These are phyloP conservation scores for Aspergillus avenaceus DNA, from an alignment of 495 filamentous ascomycete genomes.

Conservation along the genomic window DNA sequence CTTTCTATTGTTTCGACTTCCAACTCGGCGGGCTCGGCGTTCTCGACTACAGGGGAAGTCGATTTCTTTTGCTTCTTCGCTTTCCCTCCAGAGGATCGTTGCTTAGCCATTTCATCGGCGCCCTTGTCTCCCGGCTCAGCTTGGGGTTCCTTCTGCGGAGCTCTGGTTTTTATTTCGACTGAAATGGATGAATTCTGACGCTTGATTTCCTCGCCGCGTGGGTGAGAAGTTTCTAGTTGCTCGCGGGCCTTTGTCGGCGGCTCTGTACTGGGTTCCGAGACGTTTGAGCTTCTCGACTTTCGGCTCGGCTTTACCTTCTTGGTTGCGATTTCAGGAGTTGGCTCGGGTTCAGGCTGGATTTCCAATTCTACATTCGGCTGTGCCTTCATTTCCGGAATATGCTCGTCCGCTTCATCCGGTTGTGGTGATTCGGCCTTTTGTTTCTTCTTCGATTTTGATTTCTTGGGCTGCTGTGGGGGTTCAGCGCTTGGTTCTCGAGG, in stretches of 20 bases:
- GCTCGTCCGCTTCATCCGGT: conserved; percentile 32
- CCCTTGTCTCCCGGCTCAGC: conserved; percentile 24
- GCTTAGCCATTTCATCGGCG: conserved; percentile 32
- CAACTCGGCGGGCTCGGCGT: conserved; percentile 15
- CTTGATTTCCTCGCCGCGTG: conserved; percentile 34
- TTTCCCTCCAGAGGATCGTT: conserved; percentile 46
- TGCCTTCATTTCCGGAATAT: conserved; percentile 42
- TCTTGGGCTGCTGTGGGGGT: conserved; percentile 33
- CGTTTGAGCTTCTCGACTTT: not conserved
- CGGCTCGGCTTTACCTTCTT: not conserved
- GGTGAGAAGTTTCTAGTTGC: not conserved
- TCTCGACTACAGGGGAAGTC: not conserved
- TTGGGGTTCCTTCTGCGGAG: conserved; percentile 33
- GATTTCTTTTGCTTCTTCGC: conserved; percentile 25
- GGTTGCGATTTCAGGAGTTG: not conserved
- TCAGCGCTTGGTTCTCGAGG: conserved; percentile 20
- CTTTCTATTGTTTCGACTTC: conserved; percentile 9
- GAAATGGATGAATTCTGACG: conserved; percentile 37
- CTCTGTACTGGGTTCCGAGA: not conserved
- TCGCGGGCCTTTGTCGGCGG: not conserved
- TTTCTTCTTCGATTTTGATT: conserved; percentile 36
- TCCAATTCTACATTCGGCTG: conserved; percentile 30
- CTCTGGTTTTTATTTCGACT: conserved; percentile 32
- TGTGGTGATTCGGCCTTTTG: conserved; percentile 28
- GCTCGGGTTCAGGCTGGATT: not conserved